Conservation (phyloP, 805 yeast species). For the Sugiyamaella floridensis region DNA sequence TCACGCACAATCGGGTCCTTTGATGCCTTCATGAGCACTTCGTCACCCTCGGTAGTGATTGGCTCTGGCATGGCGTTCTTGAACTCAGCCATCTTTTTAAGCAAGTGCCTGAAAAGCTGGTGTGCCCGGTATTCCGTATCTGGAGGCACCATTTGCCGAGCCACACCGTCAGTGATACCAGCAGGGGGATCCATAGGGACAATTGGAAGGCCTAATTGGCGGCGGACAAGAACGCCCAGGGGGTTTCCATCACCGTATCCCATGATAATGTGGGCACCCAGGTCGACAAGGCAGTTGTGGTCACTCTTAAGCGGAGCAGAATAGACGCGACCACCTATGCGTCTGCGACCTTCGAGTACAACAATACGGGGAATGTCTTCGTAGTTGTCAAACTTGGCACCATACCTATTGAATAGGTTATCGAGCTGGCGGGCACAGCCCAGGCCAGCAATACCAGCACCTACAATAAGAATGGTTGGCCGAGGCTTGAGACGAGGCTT, state of each 20-base stretch:
- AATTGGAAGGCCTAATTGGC: conserved; percentile 37
- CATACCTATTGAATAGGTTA: conserved; percentile 42
- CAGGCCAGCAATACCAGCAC: conserved; percentile 96
- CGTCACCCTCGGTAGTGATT: conserved; percentile 32
- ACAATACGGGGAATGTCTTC: conserved; percentile 36
- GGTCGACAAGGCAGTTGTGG: conserved; percentile 28
- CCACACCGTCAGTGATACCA: conserved; percentile 30
- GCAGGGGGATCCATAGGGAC: conserved; percentile 29
- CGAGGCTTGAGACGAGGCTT: conserved; percentile 26
- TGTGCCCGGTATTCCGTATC: conserved; percentile 30
- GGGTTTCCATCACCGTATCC: conserved; percentile 39
- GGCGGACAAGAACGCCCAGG: conserved; percentile 32
- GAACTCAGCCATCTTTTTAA: conserved; percentile 32
- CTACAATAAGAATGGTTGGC: conserved; percentile 62
- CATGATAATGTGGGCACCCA: conserved; percentile 35
- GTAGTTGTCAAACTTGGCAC: conserved; percentile 30
- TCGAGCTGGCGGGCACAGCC: conserved; percentile 94
- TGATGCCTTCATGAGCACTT: conserved; percentile 31
- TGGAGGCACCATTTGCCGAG: conserved; percentile 27
- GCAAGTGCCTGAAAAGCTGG: conserved; percentile 31
- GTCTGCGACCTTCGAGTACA: conserved; percentile 34
- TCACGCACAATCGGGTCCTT: conserved; percentile 31
- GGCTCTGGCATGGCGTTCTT: conserved; percentile 30
- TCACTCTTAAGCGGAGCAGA: conserved; percentile 28
- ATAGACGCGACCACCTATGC: conserved; percentile 39